Base-by-base conservation (phyloP, 2,329 filamentous ascomycete genomes). In the Apiospora arundinis region DNA sequence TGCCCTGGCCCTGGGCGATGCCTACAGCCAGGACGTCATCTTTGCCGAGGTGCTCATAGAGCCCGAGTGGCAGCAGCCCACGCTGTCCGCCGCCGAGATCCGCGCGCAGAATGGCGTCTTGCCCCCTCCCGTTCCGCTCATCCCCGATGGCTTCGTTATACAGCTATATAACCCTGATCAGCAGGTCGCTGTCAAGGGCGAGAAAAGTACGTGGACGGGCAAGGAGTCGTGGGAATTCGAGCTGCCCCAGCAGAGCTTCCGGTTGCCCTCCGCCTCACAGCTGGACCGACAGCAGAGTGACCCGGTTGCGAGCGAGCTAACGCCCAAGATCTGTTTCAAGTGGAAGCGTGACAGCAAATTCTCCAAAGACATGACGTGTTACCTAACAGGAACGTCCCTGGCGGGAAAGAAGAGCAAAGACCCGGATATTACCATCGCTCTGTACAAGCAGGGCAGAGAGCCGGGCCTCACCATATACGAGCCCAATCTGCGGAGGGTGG, bases 91-190 rank as follows among this genome's bases (percentile, higher is more conserved):
- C 67, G 94, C 96, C 70, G 93, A 97, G 79, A 88, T 95, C 71
- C 90, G 94, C 73, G 85, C 87, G n/a, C 88, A 92, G 78, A 91
- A 91, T 73, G 92, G 92, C 21, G 83, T 90, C 0, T 84, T 88
- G 3, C 91, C 88, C 28, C 89, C 88, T 21, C 91, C 92, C 0
- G 88, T 92, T 72, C 92, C 95, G 12, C 86, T 93, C 45, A 88
- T 94, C 40, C 95, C 95, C 0, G 91, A 92, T 71, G 86, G 90
- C 69, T 97, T 98, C 80, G 87, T 88, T n/a, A 88, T 98, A 49
- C 92, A 95, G 77, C 90, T 99, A 3, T 98, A 98, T 86, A 96
- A 97, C 80, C 96, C 96, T 0, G 95, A 98, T 80, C 94, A 96
- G 81, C 88, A 92, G 76, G 85, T 98, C 25, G 77, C 86, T 0